These are phyloP conservation scores for Ustulina deusta DNA, from an alignment of 2,329 filamentous ascomycete genomes.

Conservation along the genomic window DNA sequence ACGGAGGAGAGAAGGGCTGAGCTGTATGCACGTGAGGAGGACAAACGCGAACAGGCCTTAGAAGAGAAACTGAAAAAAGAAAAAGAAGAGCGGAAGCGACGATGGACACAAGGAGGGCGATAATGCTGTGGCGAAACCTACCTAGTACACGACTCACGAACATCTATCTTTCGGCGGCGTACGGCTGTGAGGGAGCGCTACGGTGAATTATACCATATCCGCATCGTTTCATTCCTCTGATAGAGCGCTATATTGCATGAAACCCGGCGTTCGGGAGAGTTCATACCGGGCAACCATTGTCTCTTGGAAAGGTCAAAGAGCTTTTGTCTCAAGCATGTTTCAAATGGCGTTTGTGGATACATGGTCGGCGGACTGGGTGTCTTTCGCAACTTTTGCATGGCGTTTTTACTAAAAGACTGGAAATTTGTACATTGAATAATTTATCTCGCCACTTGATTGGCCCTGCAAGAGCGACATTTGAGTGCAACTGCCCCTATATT, in stretches of 20 bases:
- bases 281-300: slow-evolving; percentile 40
- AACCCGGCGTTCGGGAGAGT: slow-evolving; percentile 41
- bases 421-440: slow-evolving; percentile 17
- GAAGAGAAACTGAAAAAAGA: slow-evolving; percentile 52
- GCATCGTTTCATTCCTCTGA: slow-evolving; percentile 29
- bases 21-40: slow-evolving; percentile 73
- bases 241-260: slow-evolving; percentile 39
- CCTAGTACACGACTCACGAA: slow-evolving; percentile 35
- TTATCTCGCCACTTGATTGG: background rate
- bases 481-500: background rate
- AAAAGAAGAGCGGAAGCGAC: slow-evolving; percentile 50
- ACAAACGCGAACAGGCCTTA: slow-evolving; percentile 67
- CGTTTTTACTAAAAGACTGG: slow-evolving; percentile 29
- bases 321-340: slow-evolving; percentile 26
- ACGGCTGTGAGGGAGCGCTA: slow-evolving; percentile 34
- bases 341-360: slow-evolving; percentile 34
- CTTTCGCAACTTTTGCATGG: background rate
- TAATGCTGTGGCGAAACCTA: slow-evolving; percentile 24
- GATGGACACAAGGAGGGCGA: slow-evolving; percentile 38
- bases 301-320: slow-evolving; percentile 18
- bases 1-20: slow-evolving; percentile 75
- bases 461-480: background rate
- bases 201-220: slow-evolving; percentile 22
- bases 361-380: slow-evolving; percentile 21
- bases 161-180: slow-evolving; percentile 36